Percentiles rank a stretch among this genome's conserved stretches.
Evolutionary conservation across 2,329 filamentous ascomycete genomes (phyloP).

Genomic region (Cladosporium phlei): DNA sequence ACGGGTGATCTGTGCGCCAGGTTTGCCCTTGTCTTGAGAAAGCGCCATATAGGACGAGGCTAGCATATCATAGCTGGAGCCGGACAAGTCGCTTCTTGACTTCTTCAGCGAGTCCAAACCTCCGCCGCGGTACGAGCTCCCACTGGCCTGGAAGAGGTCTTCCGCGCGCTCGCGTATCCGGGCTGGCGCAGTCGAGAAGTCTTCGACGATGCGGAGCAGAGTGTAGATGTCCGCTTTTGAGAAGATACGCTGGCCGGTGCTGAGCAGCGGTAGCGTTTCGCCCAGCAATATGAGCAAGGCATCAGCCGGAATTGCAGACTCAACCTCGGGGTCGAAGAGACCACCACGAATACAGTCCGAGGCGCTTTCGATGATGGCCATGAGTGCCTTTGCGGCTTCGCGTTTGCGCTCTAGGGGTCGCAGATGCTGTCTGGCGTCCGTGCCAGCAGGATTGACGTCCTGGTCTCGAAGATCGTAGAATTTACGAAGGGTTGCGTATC

Average conservation of each 20-base stretch:
- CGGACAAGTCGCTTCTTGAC: conserved; percentile 21
- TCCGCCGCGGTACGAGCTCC: conserved; percentile 22
- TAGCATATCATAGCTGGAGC: conserved; percentile 28
- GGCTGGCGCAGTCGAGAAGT: conserved; percentile 23
- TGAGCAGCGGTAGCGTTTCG: conserved; percentile 74
- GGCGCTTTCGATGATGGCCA: conserved; percentile 79
- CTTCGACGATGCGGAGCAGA: conserved; percentile 26
- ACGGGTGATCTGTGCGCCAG: conserved; percentile 23
- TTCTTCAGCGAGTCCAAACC: conserved; percentile 14
- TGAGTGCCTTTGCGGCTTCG: conserved; percentile 67
- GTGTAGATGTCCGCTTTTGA: conserved; percentile 25
- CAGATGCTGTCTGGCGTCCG: conserved; percentile 40
- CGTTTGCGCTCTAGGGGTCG: conserved; percentile 58
- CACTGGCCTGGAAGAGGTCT: conserved; percentile 23
- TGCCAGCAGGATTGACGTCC: conserved; percentile 34
- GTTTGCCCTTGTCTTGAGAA: conserved; percentile 22
- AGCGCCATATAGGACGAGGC: conserved; percentile 25
- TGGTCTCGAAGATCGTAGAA: conserved; percentile 88
- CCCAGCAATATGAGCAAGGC: conserved; percentile 78
- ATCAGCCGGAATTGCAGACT: conserved; percentile 83
- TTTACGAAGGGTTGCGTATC: conserved; percentile 83
- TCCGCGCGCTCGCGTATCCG: conserved; percentile 28
- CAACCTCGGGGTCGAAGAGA: conserved; percentile 73
- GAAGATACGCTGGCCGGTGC: conserved; percentile 36
- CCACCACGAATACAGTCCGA: conserved; percentile 89